phyloP scores from a whole-genome alignment of 176 grass and related monocot genomes.

The Carex pumila region DNA sequence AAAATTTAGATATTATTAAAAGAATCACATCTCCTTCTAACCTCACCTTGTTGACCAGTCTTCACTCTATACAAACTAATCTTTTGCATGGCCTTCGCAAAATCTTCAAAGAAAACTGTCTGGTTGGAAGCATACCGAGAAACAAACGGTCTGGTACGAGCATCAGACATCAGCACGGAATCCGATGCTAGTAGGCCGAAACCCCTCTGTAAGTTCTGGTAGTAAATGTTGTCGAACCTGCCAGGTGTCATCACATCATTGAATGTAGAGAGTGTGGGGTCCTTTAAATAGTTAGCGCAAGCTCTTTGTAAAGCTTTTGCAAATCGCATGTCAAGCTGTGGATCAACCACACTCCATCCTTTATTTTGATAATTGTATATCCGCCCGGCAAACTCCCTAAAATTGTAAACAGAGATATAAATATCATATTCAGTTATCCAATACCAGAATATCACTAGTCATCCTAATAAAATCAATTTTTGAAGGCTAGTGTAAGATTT shows the following conservation, averaged over 20 bases:
- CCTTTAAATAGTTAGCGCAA: constrained; percentile 50
- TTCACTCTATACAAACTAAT: constrained; percentile 75
- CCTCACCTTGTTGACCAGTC: constrained; percentile 56
- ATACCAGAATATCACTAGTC: no score
- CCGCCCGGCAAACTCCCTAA: constrained; percentile 57
- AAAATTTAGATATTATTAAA: constrained; percentile 34
- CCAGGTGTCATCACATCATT: constrained; percentile 75
- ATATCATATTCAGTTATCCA: no score
- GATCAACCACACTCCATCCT: constrained; percentile 36
- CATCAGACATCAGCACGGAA: constrained; percentile 55
- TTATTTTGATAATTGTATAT: constrained; percentile 40
- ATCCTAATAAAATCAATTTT: no score
- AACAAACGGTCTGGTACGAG: constrained; percentile 47
- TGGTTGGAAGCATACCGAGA: constrained; percentile 66
- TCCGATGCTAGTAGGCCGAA: constrained; percentile 76
- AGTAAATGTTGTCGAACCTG: constrained; percentile 80
- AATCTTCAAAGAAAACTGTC: constrained; percentile 86
- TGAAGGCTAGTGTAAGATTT: no score
- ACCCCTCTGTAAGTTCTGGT: constrained; percentile 63
- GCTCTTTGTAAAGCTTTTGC: constrained; percentile 59
- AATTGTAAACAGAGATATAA: neutral
- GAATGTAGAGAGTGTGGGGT: constrained; percentile 79
- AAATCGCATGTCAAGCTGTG: constrained; percentile 50
- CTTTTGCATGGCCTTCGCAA: constrained; percentile 71
- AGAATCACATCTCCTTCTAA: constrained; percentile 64